phyloP scores from a whole-genome alignment of 257 asterid species.

The Rubia yunnanensis region DNA sequence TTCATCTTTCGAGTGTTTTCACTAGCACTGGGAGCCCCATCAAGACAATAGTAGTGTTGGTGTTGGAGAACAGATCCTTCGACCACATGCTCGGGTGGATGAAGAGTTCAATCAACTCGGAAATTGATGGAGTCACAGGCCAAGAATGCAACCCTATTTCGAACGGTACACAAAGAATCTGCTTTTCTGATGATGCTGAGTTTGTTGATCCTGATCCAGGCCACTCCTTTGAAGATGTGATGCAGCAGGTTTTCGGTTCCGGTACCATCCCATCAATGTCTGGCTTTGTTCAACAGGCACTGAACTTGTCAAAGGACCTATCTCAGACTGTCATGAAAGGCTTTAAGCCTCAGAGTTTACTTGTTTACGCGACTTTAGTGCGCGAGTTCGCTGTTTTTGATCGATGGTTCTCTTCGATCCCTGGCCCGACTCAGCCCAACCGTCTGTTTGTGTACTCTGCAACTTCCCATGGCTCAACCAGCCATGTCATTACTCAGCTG shows the following conservation, averaged over 20 bases:
- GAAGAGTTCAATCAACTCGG: slow-evolving; percentile 56
- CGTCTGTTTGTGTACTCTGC: slow-evolving; percentile 69
- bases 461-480: slow-evolving; percentile 73
- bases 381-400: slow-evolving; percentile 57
- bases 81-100: slow-evolving; percentile 89
- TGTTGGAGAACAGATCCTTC: slow-evolving; percentile 71
- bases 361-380: slow-evolving; percentile 39
- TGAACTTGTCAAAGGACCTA: slow-evolving; percentile 29
- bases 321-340: slow-evolving; percentile 71
- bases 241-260: slow-evolving; percentile 54
- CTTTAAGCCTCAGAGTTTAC: slow-evolving; percentile 49
- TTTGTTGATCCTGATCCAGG: slow-evolving; percentile 82
- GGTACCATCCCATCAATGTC: slow-evolving; percentile 50
- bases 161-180: slow-evolving; percentile 18
- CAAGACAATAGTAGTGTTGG: slow-evolving; percentile 61
- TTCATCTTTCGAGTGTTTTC: slow-evolving; percentile 24
- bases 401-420: slow-evolving; percentile 67
- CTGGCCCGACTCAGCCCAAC: slow-evolving; percentile 89
- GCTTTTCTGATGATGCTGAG: slow-evolving; percentile 63
- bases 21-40: slow-evolving; percentile 35
- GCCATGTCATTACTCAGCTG: slow-evolving; percentile 45
- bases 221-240: slow-evolving; percentile 70
- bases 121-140: slow-evolving; percentile 66
- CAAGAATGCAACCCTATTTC: slow-evolving; percentile 54
- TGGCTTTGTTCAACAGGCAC: slow-evolving; percentile 82